These are phyloP conservation scores for Plantago major DNA, from an alignment of 257 asterid species.

Conservation along the genomic window DNA sequence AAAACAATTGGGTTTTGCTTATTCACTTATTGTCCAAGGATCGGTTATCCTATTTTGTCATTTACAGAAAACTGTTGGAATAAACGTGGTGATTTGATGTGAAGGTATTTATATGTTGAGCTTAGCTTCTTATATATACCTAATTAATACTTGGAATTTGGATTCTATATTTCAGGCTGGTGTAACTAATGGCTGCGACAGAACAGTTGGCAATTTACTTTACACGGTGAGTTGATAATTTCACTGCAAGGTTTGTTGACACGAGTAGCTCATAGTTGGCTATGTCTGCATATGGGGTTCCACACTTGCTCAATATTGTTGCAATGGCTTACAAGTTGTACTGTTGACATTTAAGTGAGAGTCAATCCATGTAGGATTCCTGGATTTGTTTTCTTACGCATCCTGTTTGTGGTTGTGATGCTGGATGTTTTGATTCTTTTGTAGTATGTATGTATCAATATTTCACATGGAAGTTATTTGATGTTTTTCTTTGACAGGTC, in stretches of 20 bases:
- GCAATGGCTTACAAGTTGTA: no score
- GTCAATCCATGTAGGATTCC: neutral
- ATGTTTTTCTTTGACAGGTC: conserved; percentile 42
- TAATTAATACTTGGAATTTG: neutral
- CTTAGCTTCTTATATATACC: no score
- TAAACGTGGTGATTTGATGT: neutral
- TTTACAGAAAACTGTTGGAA: no score
- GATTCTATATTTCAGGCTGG: conserved; percentile 55
- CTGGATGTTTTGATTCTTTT: neutral
- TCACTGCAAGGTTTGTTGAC: neutral
- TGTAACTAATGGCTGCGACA: neutral
- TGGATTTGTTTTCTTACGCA: neutral
- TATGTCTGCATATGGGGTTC: conserved; percentile 9
- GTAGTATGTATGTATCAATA: neutral
- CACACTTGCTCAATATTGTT: no score
- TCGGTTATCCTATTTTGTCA: neutral
- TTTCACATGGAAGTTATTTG: neutral
- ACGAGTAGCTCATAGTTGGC: neutral
- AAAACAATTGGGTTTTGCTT: no score
- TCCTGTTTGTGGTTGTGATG: neutral
- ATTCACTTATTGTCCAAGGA: neutral
- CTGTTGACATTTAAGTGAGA: no score
- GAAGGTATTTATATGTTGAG: neutral
- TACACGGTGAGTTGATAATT: conserved; percentile 43
- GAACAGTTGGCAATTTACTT: conserved; percentile 4